Percentiles rank a stretch among this genome's conserved stretches.
phyloP scores from a whole-genome alignment of 306 rosid genomes.

The Mimosa bimucronata region DNA sequence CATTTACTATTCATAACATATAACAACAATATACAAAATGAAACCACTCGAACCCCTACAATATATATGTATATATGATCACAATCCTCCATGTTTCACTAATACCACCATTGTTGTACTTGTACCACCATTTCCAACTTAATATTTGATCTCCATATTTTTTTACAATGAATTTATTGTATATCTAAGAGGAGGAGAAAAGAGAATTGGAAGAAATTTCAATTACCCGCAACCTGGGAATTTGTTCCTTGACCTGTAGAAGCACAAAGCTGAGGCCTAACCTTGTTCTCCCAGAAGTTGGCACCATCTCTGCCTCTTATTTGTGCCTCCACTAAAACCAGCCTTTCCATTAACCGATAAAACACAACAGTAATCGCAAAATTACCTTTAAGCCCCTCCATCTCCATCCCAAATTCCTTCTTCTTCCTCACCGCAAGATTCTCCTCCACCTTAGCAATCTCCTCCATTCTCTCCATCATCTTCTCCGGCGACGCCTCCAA shows the following conservation, averaged over 20 bases:
- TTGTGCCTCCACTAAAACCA: constrained; percentile 41
- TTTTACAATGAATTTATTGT: neutral
- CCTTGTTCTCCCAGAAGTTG: constrained; percentile 37
- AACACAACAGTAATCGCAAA: constrained; percentile 41
- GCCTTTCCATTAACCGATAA: constrained; percentile 40
- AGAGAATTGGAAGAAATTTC: neutral
- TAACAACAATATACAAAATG: neutral
- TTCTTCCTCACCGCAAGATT: constrained; percentile 40
- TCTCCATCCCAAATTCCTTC: constrained; percentile 48
- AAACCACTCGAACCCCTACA: neutral
- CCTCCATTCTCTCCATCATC: constrained; percentile 38
- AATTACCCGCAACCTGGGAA: constrained; percentile 16
- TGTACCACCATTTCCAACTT: neutral
- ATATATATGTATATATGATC: neutral
- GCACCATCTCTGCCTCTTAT: constrained; percentile 24
- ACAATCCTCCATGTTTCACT: neutral
- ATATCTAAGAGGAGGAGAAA: neutral
- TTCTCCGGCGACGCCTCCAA: constrained; percentile 32
- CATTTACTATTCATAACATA: neutral
- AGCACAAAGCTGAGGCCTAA: constrained; percentile 39
- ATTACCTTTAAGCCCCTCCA: constrained; percentile 42
- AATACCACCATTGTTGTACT: neutral
- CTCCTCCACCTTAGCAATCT: constrained; percentile 35
- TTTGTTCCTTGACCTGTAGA: neutral
- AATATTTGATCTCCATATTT: neutral